Base-by-base conservation (phyloP, 2,329 filamentous ascomycete species). In the Sclerotiophoma versabilis region DNA sequence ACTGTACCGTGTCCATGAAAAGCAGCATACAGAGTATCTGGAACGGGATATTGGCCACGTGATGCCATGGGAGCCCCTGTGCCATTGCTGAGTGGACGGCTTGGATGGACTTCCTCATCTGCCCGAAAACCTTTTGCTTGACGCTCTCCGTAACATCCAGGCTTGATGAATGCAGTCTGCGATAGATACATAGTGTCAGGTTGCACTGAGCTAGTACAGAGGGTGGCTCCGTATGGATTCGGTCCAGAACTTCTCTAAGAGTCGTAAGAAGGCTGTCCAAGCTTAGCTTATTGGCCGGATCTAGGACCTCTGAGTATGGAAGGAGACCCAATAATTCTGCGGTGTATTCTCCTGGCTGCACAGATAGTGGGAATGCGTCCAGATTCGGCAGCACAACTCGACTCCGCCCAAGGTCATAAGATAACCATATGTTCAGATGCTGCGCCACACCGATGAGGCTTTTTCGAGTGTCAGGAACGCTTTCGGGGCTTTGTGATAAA, bases 341-440 rank as follows among this genome's bases (percentile, higher is more conserved):
- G 1, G 46, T 49, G 17, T 27, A 49, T 25, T 49, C 46, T 22
- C 30, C 46, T 20, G 29, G 15, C 19, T 14, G 27, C 4, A 29
- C 34, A 23, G 9, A 12, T 2, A 49, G 8, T 4, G 46, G 46
- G 4, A 42, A 49, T 10, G 46, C 37, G n/a, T 42, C 22, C 4
- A 42, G 22, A 22, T 39, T 26, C 8, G 46, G 29, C 9, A 49
- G 15, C 2, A 49, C 37, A 1, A 49, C 46, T 14, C 46, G 46
- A 25, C 23, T 49, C 7, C 46, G 37, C 5, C 46, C 46, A 17
- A 49, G 37, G 20, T 49, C 46, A 17, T 42, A 49, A 27, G 46
- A 49, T n/a, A 49, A 4, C 46, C 46, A 49, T 3, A 49, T 49
- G 17, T 49, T 49, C n/a, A 49, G 29, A n/a, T 49, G 46, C 9